Conservation (phyloP, 2,329 filamentous ascomycete species). For the Venturia pyrina region DNA sequence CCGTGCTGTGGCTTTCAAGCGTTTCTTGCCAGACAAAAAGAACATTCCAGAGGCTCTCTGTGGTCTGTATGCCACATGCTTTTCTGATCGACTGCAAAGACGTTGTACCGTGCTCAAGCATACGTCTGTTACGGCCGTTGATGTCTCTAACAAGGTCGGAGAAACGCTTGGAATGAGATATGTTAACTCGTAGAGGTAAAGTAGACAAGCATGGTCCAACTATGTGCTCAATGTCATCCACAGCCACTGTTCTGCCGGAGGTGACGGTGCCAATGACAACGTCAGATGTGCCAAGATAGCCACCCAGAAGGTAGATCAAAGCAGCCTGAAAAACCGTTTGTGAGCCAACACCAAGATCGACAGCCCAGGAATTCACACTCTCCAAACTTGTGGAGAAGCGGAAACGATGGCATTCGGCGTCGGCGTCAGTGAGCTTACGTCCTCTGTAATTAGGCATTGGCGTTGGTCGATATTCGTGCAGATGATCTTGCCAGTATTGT, state of each 20-base stretch:
- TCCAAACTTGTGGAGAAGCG: neutral
- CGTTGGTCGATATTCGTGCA: slow-evolving; percentile 9
- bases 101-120: slow-evolving; percentile 53
- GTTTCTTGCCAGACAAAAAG: slow-evolving; percentile 82
- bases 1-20: slow-evolving; percentile 30
- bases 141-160: slow-evolving; percentile 53
- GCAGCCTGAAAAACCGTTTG: slow-evolving; percentile 71
- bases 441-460: slow-evolving; percentile 13
- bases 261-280: slow-evolving; percentile 69
- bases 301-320: slow-evolving; percentile 53
- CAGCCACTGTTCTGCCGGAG: slow-evolving; percentile 67
- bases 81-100: slow-evolving; percentile 62
- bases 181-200: slow-evolving; percentile 59
- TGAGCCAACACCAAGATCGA: slow-evolving; percentile 42
- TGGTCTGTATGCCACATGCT: slow-evolving; percentile 43
- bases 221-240: slow-evolving; percentile 60
- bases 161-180: slow-evolving; percentile 41
- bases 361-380: slow-evolving; percentile 27
- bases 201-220: slow-evolving; percentile 73
- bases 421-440: neutral
- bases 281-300: slow-evolving; percentile 55
- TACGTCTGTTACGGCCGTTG: slow-evolving; percentile 54
- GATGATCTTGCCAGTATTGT: slow-evolving; percentile 13
- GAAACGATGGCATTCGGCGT: neutral
- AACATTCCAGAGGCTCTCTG: slow-evolving; percentile 59